Percentiles rank a stretch among this genome's conserved stretches.
Conservation (phyloP, 1,284 basidiomycete genomes). For the Ceratobasidium sp. region DNA sequence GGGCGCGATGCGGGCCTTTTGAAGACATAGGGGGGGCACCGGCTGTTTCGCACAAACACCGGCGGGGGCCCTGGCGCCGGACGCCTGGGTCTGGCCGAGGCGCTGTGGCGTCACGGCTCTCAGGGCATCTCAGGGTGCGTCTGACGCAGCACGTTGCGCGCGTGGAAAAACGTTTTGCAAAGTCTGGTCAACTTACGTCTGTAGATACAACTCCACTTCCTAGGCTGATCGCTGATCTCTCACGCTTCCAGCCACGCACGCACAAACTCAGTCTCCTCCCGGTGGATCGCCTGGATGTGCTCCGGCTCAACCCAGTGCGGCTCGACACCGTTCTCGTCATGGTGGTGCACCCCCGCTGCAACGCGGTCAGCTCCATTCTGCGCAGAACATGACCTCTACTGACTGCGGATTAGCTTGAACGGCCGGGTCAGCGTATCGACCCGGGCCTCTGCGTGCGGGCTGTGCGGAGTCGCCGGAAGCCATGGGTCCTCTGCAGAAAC, state of each 20-base stretch:
- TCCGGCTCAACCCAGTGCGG: slow-evolving; percentile 72
- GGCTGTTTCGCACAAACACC: slow-evolving; percentile 41
- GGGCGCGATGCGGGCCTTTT: slow-evolving; percentile 29
- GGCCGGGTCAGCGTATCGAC: slow-evolving; percentile 76
- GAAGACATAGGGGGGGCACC: slow-evolving; percentile 38
- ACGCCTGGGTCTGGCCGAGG: slow-evolving; percentile 3
- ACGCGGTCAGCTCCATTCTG: neutral
- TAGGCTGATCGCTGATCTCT: slow-evolving; percentile 24
- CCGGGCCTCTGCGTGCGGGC: slow-evolving; percentile 71
- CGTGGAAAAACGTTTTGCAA: slow-evolving; percentile 35
- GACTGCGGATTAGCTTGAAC: slow-evolving; percentile 88
- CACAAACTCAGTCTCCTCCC: slow-evolving; percentile 82
- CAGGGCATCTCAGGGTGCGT: slow-evolving; percentile 11
- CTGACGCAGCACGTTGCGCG: slow-evolving; percentile 36
- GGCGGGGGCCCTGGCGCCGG: slow-evolving; percentile 23
- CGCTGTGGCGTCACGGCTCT: slow-evolving; percentile 23
- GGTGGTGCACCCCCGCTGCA: slow-evolving; percentile 85
- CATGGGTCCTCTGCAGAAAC: slow-evolving; percentile 77
- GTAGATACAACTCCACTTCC: slow-evolving; percentile 26
- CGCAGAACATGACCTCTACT: neutral
- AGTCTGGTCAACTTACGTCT: neutral
- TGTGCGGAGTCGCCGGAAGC: slow-evolving; percentile 86
- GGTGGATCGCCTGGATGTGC: slow-evolving; percentile 82
- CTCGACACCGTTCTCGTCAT: slow-evolving; percentile 83
- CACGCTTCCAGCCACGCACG: slow-evolving; percentile 70